These are phyloP conservation scores for Pleurotus ostreatus DNA, from an alignment of 768 basidiomycete species.

Conservation along the genomic window DNA sequence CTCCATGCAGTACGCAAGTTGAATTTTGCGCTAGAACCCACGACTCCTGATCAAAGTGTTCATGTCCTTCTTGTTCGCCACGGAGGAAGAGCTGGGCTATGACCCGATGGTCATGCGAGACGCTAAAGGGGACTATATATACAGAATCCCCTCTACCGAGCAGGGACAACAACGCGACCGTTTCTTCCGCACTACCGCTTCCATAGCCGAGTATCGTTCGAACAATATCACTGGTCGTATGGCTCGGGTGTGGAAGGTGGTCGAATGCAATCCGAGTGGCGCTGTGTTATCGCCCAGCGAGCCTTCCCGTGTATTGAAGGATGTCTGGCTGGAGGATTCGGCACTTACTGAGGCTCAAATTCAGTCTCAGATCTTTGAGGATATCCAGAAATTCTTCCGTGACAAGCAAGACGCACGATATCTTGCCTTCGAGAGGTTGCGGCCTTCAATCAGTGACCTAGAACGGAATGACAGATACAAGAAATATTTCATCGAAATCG, in stretches of 20 bases:
- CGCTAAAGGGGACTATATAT: no score
- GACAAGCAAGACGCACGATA: background rate
- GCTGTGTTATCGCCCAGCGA: background rate
- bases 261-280: constrained; percentile 2
- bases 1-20: background rate
- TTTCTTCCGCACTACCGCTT: no score
- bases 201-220: no score
- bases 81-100: constrained; percentile 14
- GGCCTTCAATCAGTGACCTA: background rate
- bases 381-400: background rate
- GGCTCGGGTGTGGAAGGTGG: constrained; percentile 5
- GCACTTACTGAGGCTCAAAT: constrained; percentile 12
- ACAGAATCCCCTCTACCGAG: no score
- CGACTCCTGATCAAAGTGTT: constrained; percentile 13
- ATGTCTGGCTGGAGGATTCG: constrained; percentile 14
- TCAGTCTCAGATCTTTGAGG: constrained; percentile 12
- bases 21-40: constrained; percentile 10
- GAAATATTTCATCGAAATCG: background rate
- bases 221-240: no score
- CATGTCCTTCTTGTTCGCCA: constrained; percentile 16
- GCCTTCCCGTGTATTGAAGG: constrained; percentile 11
- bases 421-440: background rate
- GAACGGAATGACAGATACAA: background rate
- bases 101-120: background rate
- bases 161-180: background rate